phyloP scores from a whole-genome alignment of 768 basidiomycete species.

The Suillus discolor region DNA sequence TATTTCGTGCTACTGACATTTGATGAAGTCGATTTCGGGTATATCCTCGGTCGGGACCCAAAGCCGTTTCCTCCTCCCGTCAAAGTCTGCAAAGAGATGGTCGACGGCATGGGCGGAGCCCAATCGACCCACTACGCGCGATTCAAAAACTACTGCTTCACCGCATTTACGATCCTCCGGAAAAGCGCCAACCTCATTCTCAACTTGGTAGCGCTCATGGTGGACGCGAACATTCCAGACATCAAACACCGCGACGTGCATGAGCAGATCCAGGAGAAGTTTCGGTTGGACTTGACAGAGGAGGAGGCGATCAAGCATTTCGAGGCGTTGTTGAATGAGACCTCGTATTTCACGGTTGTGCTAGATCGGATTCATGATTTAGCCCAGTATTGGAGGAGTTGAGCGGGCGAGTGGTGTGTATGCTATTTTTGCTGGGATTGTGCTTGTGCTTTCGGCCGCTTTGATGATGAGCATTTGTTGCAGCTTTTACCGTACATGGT shows the following conservation, averaged over 20 bases:
- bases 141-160: slow-evolving; percentile 96
- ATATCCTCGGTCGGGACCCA: slow-evolving; percentile 95
- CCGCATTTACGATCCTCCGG: slow-evolving; percentile 94
- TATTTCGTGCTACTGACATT: slow-evolving; percentile 15
- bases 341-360: slow-evolving; percentile 90
- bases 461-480: too few relatives aligned
- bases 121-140: slow-evolving; percentile 93
- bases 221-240: slow-evolving; percentile 96
- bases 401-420: slow-evolving; percentile 5
- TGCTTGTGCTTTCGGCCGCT: too few relatives aligned
- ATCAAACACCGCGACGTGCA: slow-evolving; percentile 91
- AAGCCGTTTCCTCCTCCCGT: slow-evolving; percentile 98
- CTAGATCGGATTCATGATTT: slow-evolving; percentile 92
- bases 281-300: slow-evolving; percentile 90
- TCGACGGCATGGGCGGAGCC: slow-evolving; percentile 98
- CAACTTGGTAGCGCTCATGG: slow-evolving; percentile 96
- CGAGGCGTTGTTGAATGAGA: slow-evolving; percentile 91
- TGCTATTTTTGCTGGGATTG: not conserved
- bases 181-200: slow-evolving; percentile 97
- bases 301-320: slow-evolving; percentile 98
- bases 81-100: slow-evolving; percentile 99
- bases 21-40: slow-evolving; percentile 90
- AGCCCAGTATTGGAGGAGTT: slow-evolving; percentile 89
- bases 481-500: too few relatives aligned
- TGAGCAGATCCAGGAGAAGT: slow-evolving; percentile 95